phyloP scores from a whole-genome alignment of 2,329 filamentous ascomycete species.

The Mycosphaerelloides madeirae region DNA sequence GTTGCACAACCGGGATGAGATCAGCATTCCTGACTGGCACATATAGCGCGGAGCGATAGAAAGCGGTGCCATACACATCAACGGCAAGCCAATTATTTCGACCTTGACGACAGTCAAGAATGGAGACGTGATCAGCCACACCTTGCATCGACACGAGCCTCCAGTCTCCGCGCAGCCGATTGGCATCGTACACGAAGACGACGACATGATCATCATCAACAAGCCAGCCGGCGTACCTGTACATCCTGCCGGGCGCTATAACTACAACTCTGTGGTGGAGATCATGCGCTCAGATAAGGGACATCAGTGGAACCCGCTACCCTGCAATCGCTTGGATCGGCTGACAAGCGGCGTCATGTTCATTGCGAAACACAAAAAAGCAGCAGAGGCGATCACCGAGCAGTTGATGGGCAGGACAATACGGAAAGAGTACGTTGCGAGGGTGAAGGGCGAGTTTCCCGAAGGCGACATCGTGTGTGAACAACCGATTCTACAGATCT shows the following conservation, averaged over 20 bases:
- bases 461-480: conserved; percentile 88
- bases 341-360: conserved; percentile 98
- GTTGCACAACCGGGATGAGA: conserved; percentile 10
- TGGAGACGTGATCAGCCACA: conserved; percentile 87
- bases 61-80: conserved; percentile 71
- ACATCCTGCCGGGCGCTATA: conserved; percentile 90
- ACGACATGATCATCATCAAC: conserved; percentile 92
- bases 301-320: conserved; percentile 55
- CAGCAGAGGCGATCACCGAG: conserved; percentile 69
- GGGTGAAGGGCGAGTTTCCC: conserved; percentile 86
- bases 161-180: conserved; percentile 80
- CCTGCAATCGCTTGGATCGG: conserved; percentile 90
- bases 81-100: conserved; percentile 63
- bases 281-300: conserved; percentile 77
- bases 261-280: conserved; percentile 90
- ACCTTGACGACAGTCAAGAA: conserved; percentile 73
- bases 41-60: conserved; percentile 68
- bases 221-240: conserved; percentile 94
- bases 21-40: conserved; percentile 28
- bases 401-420: conserved; percentile 79
- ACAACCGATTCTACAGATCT: conserved; percentile 88
- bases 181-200: conserved; percentile 80
- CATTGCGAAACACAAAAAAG: conserved; percentile 77
- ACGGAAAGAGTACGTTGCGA: conserved; percentile 89
- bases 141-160: conserved; percentile 90